phyloP scores from a whole-genome alignment of 2,329 filamentous ascomycete genomes.

The Cytospora piceicola region DNA sequence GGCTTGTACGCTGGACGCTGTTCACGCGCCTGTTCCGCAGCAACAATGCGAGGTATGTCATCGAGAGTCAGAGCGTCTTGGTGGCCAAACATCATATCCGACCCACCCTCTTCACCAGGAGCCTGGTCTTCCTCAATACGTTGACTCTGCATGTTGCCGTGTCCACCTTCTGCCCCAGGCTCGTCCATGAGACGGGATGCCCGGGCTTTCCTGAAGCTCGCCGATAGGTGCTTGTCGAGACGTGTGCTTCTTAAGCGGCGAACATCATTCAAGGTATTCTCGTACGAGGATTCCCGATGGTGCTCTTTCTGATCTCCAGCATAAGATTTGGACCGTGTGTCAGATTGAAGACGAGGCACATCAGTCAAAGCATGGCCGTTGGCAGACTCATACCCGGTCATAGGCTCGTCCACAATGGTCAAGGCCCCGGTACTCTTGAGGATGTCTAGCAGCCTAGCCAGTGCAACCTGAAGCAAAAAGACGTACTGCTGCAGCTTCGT shows the following conservation, averaged over 20 bases:
- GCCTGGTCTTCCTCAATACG: conserved; percentile 83
- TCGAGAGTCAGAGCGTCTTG: conserved; percentile 92
- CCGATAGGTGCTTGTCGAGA: conserved; percentile 91
- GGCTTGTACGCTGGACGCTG: conserved; percentile 76
- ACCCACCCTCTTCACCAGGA: conserved; percentile 67
- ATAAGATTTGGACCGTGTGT: conserved; percentile 75
- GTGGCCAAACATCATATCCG: conserved; percentile 84
- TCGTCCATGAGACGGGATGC: conserved; percentile 93
- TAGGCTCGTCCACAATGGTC: conserved; percentile 73
- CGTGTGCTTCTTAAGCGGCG: conserved; percentile 88
- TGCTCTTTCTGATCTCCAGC: conserved; percentile 63
- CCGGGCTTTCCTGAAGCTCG: conserved; percentile 86
- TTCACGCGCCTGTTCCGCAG: conserved; percentile 91
- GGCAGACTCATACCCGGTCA: conserved; percentile 67
- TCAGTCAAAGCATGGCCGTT: conserved; percentile 60
- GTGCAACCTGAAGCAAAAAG: conserved; percentile 86
- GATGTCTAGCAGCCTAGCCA: conserved; percentile 86
- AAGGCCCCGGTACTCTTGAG: conserved; percentile 82
- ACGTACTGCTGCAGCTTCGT: conserved; percentile 93
- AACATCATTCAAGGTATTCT: conserved; percentile 95
- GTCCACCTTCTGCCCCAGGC: conserved; percentile 66
- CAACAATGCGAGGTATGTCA: conserved; percentile 94
- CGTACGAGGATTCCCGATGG: conserved; percentile 76
- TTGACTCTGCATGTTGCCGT: conserved; percentile 60
- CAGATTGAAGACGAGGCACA: conserved; percentile 61